A percentile compares a stretch with the other conserved stretches of the same genome.
Conservation (phyloP, 2,329 filamentous ascomycete species). For the Ceratocystis ficicola region DNA sequence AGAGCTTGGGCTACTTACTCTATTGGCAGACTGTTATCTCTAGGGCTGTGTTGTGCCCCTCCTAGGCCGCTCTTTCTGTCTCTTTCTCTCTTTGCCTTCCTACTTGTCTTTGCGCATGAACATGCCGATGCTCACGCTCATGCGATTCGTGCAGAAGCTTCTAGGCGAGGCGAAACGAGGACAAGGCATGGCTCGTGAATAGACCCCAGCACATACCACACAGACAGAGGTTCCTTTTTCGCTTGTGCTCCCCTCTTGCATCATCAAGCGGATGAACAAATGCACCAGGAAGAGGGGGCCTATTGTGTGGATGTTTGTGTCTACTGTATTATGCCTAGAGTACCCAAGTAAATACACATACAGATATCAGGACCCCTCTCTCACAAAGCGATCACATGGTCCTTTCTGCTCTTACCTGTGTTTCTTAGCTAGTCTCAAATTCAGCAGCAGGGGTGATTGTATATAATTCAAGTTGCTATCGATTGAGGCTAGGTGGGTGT, state of each 20-base stretch:
- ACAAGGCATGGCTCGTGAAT: conserved; percentile 6
- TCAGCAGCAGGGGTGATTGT: neutral
- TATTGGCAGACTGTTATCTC: neutral
- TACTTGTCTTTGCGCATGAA: neutral
- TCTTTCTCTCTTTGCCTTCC: neutral
- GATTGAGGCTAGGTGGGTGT: too few relatives aligned
- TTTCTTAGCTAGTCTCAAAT: neutral
- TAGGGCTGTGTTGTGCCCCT: too few relatives aligned
- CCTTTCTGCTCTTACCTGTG: neutral
- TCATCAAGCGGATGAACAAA: neutral
- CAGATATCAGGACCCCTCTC: neutral
- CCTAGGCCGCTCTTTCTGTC: too few relatives aligned
- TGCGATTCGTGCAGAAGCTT: conserved; percentile 10
- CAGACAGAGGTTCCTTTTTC: conserved; percentile 6
- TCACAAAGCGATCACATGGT: neutral
- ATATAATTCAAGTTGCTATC: too few relatives aligned
- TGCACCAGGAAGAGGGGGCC: neutral
- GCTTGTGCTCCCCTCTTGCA: neutral
- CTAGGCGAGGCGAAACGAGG: neutral
- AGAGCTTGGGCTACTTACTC: neutral
- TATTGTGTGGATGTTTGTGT: neutral
- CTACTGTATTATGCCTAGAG: neutral
- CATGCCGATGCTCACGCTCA: conserved; percentile 2
- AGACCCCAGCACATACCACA: neutral
- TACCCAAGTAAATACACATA: neutral